Conservation (phyloP, 805 yeast genomes). For the Yamadazyma sp. region DNA sequence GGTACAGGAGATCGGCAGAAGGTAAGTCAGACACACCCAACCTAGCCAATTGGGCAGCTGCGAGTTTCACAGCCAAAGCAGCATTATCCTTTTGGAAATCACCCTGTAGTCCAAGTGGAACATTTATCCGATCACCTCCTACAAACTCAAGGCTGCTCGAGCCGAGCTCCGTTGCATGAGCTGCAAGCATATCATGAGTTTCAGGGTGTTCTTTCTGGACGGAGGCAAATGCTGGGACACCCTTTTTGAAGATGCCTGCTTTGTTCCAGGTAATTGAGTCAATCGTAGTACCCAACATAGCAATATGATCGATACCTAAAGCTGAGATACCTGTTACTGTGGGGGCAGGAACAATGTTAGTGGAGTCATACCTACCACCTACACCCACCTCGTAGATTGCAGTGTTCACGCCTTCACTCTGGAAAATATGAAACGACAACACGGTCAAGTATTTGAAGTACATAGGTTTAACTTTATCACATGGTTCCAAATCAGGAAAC, state of each 20-base stretch:
- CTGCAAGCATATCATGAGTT: constrained; percentile 55
- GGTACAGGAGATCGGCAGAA: constrained; percentile 19
- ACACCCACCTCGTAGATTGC: constrained; percentile 98
- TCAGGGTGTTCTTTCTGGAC: constrained; percentile 52
- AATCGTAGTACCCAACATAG: constrained; percentile 81
- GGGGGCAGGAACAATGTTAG: constrained; percentile 80
- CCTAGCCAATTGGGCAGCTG: constrained; percentile 55
- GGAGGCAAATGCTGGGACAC: constrained; percentile 63
- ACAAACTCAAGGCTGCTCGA: constrained; percentile 51
- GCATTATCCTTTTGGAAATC: constrained; percentile 85
- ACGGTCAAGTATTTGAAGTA: constrained; percentile 90
- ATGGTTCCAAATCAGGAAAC: constrained; percentile 70
- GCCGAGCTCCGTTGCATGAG: constrained; percentile 67
- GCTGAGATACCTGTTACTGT: constrained; percentile 82
- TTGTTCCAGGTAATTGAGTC: constrained; percentile 95
- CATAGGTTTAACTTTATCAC: constrained; percentile 76
- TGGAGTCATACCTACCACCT: constrained; percentile 97
- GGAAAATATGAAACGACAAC: constrained; percentile 85
- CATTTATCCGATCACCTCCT: constrained; percentile 33
- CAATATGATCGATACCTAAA: constrained; percentile 89
- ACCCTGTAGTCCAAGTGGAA: constrained; percentile 74
- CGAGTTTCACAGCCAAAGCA: constrained; percentile 75
- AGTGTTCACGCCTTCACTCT: constrained; percentile 85
- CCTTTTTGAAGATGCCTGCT: constrained; percentile 82
- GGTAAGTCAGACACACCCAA: constrained; percentile 42